A percentile compares a stretch with the other conserved stretches of the same genome.
Conservation (phyloP, 192 early-diverging fungal genomes). For the Rhizophagus clarus region DNA sequence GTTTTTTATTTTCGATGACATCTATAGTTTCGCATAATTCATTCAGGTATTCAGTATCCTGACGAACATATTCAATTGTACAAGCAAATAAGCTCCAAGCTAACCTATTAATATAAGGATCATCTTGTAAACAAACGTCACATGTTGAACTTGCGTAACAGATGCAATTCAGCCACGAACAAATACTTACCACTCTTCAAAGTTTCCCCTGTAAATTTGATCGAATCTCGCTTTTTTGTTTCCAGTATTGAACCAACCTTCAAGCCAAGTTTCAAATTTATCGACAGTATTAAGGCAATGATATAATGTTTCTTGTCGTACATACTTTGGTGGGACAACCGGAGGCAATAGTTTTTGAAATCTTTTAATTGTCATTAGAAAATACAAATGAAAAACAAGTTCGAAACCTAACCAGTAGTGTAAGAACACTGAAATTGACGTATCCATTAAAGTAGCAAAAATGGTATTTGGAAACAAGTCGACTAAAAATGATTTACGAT, state of each 20-base stretch:
- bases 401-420: constrained; percentile 21
- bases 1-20: constrained; percentile 37
- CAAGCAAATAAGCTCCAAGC: constrained; percentile 57
- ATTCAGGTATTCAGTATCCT: constrained; percentile 33
- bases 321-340: background rate
- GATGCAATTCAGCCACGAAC: no score
- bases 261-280: constrained; percentile 4
- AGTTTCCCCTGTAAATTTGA: constrained; percentile 3
- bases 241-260: constrained; percentile 19
- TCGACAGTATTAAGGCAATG: background rate
- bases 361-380: background rate
- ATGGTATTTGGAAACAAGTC: background rate
- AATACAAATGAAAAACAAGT: constrained; percentile 4
- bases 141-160: background rate
- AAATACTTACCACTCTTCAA: constrained; percentile 17
- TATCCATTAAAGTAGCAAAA: background rate
- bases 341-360: constrained; percentile 6
- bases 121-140: background rate
- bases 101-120: constrained; percentile 41
- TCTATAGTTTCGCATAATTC: constrained; percentile 50
- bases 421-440: background rate
- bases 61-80: constrained; percentile 38
- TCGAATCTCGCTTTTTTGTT: background rate
- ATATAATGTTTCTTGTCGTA: background rate
- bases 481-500: background rate